These are phyloP conservation scores for Linum usitatissimum DNA, from an alignment of 345 rosid genomes.

Conservation along the genomic window DNA sequence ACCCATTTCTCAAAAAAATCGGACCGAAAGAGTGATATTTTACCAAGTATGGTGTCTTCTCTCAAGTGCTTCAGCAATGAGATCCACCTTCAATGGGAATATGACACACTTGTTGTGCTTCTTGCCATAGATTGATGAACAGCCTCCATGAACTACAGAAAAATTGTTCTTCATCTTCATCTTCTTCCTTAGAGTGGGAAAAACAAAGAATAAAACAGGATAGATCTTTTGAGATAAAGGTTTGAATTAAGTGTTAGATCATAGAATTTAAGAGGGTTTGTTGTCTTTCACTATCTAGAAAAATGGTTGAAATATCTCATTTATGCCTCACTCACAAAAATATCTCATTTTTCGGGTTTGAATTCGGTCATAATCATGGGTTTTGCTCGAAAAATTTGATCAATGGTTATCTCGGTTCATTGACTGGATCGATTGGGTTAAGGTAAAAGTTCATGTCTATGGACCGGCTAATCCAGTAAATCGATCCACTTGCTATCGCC, in stretches of 20 bases:
- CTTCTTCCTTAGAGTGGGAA: neutral
- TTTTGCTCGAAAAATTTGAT: no score
- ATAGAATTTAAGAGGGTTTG: constrained; percentile 23
- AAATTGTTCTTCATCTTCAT: constrained; percentile 19
- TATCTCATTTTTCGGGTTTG: no score
- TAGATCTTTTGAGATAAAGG: neutral
- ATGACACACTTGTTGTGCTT: constrained; percentile 28
- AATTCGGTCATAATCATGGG: no score
- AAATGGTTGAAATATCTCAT: neutral
- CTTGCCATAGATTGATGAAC: constrained; percentile 11
- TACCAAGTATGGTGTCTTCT: constrained; percentile 35
- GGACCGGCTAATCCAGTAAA: no score
- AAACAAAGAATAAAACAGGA: neutral
- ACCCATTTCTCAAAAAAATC: neutral
- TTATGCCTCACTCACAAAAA: no score
- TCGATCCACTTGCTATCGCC: no score
- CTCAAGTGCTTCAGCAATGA: constrained; percentile 32
- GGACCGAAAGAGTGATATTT: neutral
- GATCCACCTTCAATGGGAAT: constrained; percentile 15
- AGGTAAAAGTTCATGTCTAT: no score
- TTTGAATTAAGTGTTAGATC: no score
- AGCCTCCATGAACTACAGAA: constrained; percentile 12
- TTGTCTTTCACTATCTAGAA: constrained; percentile 14
- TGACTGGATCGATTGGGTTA: no score
- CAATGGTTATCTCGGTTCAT: no score